Evolutionary conservation across 805 yeast genomes (phyloP).

Genomic region (Wickerhamiella bombiphila): DNA sequence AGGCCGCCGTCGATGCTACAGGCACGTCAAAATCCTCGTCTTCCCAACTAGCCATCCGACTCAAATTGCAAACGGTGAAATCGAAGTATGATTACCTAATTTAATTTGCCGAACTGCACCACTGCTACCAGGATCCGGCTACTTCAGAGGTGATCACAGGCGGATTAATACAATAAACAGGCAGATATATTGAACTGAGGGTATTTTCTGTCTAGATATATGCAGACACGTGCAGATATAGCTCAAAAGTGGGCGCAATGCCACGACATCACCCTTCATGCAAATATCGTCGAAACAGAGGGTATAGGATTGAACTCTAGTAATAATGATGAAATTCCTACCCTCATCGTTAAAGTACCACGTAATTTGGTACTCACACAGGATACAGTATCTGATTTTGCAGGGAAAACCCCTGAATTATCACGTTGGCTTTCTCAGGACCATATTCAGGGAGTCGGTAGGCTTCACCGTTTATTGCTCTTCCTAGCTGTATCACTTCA

Average conservation of each 20-base stretch:
- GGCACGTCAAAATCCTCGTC: slow-evolving; percentile 78
- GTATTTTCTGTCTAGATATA: background rate
- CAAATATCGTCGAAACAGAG: too few relatives aligned
- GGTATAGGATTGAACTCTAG: too few relatives aligned
- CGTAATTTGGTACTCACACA: slow-evolving; percentile 6
- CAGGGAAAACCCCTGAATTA: slow-evolving; percentile 6
- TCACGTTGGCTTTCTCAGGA: slow-evolving; percentile 9
- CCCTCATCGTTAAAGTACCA: slow-evolving; percentile 9
- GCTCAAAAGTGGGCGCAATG: too few relatives aligned
- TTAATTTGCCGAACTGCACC: background rate
- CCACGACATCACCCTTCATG: too few relatives aligned
- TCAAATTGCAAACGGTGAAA: background rate
- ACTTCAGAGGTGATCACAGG: background rate
- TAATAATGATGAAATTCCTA: too few relatives aligned
- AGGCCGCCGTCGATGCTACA: slow-evolving; percentile 43
- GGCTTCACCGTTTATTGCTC: slow-evolving; percentile 13
- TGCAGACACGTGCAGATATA: slow-evolving; percentile 1
- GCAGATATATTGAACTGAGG: background rate
- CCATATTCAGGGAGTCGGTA: slow-evolving; percentile 3
- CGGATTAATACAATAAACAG: background rate
- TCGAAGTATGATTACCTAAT: background rate
- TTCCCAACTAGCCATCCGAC: slow-evolving; percentile 31
- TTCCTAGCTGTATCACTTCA: slow-evolving; percentile 10
- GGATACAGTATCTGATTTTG: slow-evolving; percentile 6
- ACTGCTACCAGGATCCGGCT: background rate